Evolutionary conservation across 257 asterid species (phyloP).

Genomic region (Paraleonurus japonicus): DNA sequence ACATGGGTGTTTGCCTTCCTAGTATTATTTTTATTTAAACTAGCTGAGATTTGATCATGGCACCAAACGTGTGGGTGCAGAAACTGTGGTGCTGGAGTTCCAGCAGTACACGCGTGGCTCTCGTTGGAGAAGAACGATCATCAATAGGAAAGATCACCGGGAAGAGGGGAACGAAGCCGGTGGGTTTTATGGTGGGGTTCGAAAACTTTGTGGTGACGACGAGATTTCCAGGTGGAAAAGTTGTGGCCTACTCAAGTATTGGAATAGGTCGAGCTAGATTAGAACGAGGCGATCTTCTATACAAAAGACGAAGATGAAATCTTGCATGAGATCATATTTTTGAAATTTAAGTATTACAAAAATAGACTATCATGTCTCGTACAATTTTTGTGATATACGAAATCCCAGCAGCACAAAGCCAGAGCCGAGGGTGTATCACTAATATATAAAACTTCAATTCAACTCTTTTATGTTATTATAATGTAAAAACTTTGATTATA

Average conservation of each 20-base stretch:
- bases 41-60: conserved; percentile 12
- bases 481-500: too few species aligned
- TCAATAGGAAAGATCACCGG: conserved; percentile 62
- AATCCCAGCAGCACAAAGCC: neutral
- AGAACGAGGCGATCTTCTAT: neutral
- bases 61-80: conserved; percentile 38
- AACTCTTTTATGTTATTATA: too few species aligned
- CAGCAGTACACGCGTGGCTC: conserved; percentile 75
- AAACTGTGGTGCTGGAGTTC: conserved; percentile 69
- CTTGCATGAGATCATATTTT: too few species aligned
- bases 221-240: conserved; percentile 68
- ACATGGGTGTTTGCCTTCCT: too few species aligned
- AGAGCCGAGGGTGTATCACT: too few species aligned
- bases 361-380: too few species aligned
- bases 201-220: conserved; percentile 41
- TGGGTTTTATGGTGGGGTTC: conserved; percentile 80
- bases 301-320: neutral
- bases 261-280: conserved; percentile 41
- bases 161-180: conserved; percentile 77
- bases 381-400: too few species aligned
- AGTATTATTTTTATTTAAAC: too few species aligned
- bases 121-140: conserved; percentile 65
- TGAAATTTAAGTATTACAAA: too few species aligned
- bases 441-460: too few species aligned
- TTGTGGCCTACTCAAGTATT: conserved; percentile 66